These are phyloP conservation scores for Gamarada debralockiae DNA, from an alignment of 495 filamentous ascomycete species.

Conservation along the genomic window DNA sequence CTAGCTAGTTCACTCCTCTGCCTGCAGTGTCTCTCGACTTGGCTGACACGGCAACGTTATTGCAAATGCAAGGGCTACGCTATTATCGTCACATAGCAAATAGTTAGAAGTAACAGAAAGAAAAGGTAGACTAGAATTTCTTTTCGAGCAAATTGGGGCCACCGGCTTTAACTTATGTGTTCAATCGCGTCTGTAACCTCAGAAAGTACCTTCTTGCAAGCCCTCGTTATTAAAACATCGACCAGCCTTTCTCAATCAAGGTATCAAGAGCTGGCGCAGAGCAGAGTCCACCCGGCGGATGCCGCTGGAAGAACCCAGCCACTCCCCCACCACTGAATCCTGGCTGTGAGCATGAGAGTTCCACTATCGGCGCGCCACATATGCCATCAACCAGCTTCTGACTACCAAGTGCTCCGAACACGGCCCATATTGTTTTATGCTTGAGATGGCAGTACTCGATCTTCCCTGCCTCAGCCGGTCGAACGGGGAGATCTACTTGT, in stretches of 20 bases:
- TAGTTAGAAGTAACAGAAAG: too few relatives aligned
- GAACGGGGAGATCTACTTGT: not conserved
- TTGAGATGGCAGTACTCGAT: not conserved
- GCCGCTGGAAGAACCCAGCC: constrained; percentile 1
- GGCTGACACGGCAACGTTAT: too few relatives aligned
- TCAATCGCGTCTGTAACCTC: not conserved
- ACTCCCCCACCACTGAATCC: not conserved
- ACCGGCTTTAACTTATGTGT: not conserved
- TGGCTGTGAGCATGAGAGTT: not conserved
- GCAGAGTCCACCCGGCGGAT: constrained; percentile 1
- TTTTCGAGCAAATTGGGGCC: not conserved
- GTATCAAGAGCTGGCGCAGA: constrained; percentile 1
- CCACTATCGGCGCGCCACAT: constrained; percentile 1
- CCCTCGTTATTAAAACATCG: constrained; percentile 3
- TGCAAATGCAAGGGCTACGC: too few relatives aligned
- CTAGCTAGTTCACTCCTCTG: too few relatives aligned
- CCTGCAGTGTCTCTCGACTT: too few relatives aligned
- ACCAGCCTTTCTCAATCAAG: constrained; percentile 4
- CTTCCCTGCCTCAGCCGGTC: not conserved
- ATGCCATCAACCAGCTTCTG: constrained; percentile 1
- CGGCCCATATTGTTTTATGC: constrained; percentile 4
- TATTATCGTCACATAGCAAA: too few relatives aligned
- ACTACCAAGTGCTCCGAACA: constrained; percentile 4
- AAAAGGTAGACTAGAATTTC: not conserved
- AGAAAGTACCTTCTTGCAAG: not conserved